Evolutionary conservation across 116 monocot genomes (phyloP).

Genomic region (Thalassia testudinum): DNA sequence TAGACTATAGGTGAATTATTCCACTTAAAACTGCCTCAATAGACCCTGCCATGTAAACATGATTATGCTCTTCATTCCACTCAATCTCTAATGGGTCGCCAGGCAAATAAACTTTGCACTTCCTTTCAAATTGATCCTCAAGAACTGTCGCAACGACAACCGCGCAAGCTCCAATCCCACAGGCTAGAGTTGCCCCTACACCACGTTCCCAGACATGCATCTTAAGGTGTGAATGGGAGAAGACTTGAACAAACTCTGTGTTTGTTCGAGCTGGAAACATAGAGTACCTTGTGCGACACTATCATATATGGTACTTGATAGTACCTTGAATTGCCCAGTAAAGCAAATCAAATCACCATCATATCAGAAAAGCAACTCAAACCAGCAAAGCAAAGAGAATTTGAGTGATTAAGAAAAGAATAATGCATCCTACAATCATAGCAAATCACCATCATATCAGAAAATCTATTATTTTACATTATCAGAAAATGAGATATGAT

Average conservation of each 20-base stretch:
- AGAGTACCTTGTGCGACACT: too few species aligned
- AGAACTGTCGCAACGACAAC: constrained; percentile 87
- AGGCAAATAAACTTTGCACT: constrained; percentile 68
- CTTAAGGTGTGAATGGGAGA: constrained; percentile 89
- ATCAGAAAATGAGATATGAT: too few species aligned
- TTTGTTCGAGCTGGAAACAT: constrained; percentile 95
- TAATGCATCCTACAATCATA: too few species aligned
- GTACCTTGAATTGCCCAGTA: too few species aligned
- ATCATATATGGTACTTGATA: too few species aligned
- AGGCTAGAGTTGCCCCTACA: constrained; percentile 93
- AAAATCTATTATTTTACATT: too few species aligned
- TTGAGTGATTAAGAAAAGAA: too few species aligned
- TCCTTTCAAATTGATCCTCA: constrained; percentile 72
- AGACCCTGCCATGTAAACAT: constrained; percentile 95
- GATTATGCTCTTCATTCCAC: constrained; percentile 81
- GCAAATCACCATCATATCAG: too few species aligned
- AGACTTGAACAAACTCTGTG: constrained; percentile 95
- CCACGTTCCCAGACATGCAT: constrained; percentile 99
- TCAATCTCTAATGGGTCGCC: constrained; percentile 95
- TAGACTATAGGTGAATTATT: constrained; percentile 26
- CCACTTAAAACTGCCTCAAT: constrained; percentile 76
- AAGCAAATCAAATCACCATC: too few species aligned
- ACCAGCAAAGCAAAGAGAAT: too few species aligned
- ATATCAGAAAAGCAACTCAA: too few species aligned
- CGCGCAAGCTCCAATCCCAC: constrained; percentile 97